Evolutionary conservation across 1,284 basidiomycete species (phyloP).

Genomic region (Fomitopsis betulina): DNA sequence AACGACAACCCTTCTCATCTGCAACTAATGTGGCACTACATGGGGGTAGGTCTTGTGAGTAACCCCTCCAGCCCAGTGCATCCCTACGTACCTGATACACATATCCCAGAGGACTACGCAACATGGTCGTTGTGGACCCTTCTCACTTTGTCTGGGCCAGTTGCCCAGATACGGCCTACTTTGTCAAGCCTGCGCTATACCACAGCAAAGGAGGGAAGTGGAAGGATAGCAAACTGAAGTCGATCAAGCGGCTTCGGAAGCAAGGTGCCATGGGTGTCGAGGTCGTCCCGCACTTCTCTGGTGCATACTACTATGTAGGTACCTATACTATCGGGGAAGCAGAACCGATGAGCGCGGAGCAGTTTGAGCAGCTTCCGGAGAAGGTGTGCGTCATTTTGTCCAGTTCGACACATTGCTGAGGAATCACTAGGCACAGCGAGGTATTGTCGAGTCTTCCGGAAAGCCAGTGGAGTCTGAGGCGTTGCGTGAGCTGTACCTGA

Average conservation of each 20-base stretch:
- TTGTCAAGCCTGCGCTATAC: slow-evolving; percentile 2
- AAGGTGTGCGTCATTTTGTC: background rate
- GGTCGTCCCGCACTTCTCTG: slow-evolving; percentile 1
- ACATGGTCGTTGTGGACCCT: background rate
- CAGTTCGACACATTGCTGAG: background rate
- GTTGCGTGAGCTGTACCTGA: slow-evolving; percentile 1
- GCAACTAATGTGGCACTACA: too few relatives aligned
- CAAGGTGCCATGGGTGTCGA: background rate
- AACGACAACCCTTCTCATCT: background rate
- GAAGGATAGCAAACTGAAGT: slow-evolving; percentile 3
- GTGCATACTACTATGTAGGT: slow-evolving; percentile 6
- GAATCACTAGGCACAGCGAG: background rate
- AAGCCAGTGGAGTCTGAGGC: background rate
- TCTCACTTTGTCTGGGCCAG: slow-evolving; percentile 5
- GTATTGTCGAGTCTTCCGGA: background rate
- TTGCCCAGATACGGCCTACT: slow-evolving; percentile 3
- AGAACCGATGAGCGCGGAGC: background rate
- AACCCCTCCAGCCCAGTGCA: background rate
- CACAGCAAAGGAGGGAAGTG: background rate
- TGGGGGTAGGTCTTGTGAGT: background rate
- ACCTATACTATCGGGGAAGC: slow-evolving; percentile 1
- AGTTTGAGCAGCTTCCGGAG: slow-evolving; percentile 3
- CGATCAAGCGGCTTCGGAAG: slow-evolving; percentile 3
- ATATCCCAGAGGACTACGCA: background rate
- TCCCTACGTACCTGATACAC: background rate